These are phyloP conservation scores for Pseudocercospora pini-densiflorae DNA, from an alignment of 2,329 filamentous ascomycete genomes.

Conservation along the genomic window DNA sequence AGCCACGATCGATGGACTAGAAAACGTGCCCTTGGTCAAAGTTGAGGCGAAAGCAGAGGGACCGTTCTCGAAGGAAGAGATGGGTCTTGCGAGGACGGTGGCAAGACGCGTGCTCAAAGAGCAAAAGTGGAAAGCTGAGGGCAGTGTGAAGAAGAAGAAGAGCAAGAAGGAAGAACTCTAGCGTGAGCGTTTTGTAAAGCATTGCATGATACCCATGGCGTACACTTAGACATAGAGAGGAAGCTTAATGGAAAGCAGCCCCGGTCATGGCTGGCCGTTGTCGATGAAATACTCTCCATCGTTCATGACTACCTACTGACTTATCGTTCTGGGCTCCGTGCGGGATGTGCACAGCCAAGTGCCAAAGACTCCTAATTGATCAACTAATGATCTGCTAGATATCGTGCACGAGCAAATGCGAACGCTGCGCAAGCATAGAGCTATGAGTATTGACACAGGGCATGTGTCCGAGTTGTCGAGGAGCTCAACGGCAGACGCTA, in stretches of 20 bases:
- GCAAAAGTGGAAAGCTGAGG: constrained; percentile 21
- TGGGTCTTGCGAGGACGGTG: constrained; percentile 19
- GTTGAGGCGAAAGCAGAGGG: constrained; percentile 8
- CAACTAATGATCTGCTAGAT: too few relatives aligned
- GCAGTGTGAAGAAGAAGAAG: constrained; percentile 11
- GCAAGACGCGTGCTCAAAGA: constrained; percentile 26
- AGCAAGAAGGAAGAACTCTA: constrained; percentile 11
- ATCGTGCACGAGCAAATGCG: too few relatives aligned
- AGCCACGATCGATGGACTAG: constrained; percentile 18
- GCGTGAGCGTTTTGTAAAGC: neutral
- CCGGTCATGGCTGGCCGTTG: neutral
- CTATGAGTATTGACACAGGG: too few relatives aligned
- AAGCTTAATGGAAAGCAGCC: neutral
- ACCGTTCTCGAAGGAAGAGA: constrained; percentile 22
- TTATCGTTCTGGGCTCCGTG: too few relatives aligned
- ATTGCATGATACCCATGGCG: neutral
- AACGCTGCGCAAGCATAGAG: too few relatives aligned
- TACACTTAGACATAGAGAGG: neutral
- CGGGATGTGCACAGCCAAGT: too few relatives aligned
- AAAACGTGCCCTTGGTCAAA: constrained; percentile 22
- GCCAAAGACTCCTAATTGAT: too few relatives aligned
- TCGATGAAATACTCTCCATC: too few relatives aligned
- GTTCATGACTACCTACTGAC: too few relatives aligned
- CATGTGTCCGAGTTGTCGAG: too few relatives aligned
- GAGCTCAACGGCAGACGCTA: too few relatives aligned